phyloP scores from a whole-genome alignment of 148 eudicot species.

The Diospyros lotus region DNA sequence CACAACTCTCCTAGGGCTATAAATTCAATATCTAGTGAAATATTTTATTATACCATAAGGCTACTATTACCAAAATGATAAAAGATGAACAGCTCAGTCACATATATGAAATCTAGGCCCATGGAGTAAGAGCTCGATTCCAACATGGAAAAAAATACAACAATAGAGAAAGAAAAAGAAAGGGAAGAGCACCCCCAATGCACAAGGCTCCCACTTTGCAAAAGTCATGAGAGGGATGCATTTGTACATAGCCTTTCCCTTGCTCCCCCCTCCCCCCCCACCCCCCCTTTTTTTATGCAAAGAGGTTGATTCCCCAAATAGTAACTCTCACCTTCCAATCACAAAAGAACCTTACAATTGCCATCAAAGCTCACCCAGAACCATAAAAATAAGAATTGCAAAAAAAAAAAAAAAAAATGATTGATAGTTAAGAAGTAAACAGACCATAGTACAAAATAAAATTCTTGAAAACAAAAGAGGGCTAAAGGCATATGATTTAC shows the following conservation, averaged over 20 bases:
- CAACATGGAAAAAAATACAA: too few relatives aligned
- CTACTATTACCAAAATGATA: background rate
- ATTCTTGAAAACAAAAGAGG: background rate
- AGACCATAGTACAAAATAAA: background rate
- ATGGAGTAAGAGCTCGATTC: too few relatives aligned
- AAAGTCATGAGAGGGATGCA: too few relatives aligned
- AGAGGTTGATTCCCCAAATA: too few relatives aligned
- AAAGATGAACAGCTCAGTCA: background rate
- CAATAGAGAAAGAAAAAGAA: too few relatives aligned
- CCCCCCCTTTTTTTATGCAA: too few relatives aligned
- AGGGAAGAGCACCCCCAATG: too few relatives aligned
- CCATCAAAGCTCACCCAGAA: background rate
- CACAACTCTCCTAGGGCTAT: background rate
- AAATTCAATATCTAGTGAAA: background rate
- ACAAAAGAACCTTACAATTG: background rate
- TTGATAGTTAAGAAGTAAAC: background rate
- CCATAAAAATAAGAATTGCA: too few relatives aligned
- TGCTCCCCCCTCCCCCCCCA: too few relatives aligned
- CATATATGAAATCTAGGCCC: background rate
- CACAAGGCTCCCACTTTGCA: too few relatives aligned
- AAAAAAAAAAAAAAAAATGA: background rate
- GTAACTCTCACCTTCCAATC: background rate
- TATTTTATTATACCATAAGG: background rate
- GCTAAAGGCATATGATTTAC: background rate
- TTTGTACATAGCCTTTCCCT: too few relatives aligned